These are phyloP conservation scores for Quercus alba DNA, from an alignment of 306 rosid species.

Conservation along the genomic window DNA sequence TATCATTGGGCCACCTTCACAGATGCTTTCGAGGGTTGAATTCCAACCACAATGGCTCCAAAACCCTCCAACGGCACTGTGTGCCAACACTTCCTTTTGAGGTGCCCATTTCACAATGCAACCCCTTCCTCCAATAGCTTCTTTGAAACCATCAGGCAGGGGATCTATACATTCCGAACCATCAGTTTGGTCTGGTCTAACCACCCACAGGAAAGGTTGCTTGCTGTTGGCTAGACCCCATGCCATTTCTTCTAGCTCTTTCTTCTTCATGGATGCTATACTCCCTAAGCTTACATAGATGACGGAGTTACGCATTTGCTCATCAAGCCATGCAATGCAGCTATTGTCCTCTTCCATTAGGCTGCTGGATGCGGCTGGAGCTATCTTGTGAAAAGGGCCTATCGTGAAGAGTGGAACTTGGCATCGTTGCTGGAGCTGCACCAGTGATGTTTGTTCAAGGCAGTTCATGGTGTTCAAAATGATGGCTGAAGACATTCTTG, in stretches of 20 bases:
- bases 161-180: conserved; percentile 12
- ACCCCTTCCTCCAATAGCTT: conserved; percentile 19
- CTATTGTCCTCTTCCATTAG: conserved; percentile 10
- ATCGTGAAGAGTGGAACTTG: conserved; percentile 32
- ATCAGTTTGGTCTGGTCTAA: neutral
- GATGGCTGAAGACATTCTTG: conserved; percentile 32
- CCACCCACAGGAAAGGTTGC: conserved; percentile 49
- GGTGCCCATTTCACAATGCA: conserved; percentile 44
- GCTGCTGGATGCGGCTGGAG: conserved; percentile 7
- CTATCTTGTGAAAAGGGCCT: conserved; percentile 48
- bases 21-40: conserved; percentile 35
- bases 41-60: conserved; percentile 59
- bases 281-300: conserved; percentile 55
- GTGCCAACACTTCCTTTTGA: conserved; percentile 34
- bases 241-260: conserved; percentile 45
- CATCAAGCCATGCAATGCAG: conserved; percentile 40
- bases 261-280: conserved; percentile 37
- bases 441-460: conserved; percentile 31
- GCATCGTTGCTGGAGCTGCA: conserved; percentile 13
- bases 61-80: conserved; percentile 41
- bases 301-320: conserved; percentile 22
- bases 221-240: conserved; percentile 45
- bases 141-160: conserved; percentile 16
- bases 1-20: conserved; percentile 39
- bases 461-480: conserved; percentile 38